Evolutionary conservation across 208 protist species (phyloP), one percentile per base, ranked within the genome.

Genomic region (Trypanosomatidae sp.): DNA sequence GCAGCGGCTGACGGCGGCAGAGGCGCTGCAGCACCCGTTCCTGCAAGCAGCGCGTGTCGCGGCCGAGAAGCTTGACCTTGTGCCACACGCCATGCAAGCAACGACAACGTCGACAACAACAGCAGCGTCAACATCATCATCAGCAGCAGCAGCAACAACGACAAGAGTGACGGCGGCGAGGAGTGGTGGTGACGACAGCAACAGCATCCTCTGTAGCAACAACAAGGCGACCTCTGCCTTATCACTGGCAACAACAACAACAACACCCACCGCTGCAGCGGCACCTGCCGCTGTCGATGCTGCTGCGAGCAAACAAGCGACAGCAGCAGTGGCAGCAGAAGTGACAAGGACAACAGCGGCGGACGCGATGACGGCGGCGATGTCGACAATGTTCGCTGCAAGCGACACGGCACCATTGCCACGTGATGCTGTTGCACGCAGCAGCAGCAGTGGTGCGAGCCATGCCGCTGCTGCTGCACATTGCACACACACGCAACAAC

Each of bases 11-110:
- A 71, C 61, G 0, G 65, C 70, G 0, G 46, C 40, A 27, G 66
- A 70, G 48, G 80, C 76, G 22, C 58, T 90, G 27, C 32, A 52
- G 47, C 75, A 90, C 39, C 75, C 80, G 6, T 90, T 80, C 48
- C 33, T 90, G 23, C 46, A 32, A 0, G 62, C 64, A 44, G 71
- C 61, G 13, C 51, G 61, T 5, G 41, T 54, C 28, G 27, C 62
- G 24, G 80, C 74, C 18, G 42, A 56, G 26, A 72, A 73, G 48
- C 53, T 89, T 25, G 40, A 43, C 10, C 60, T 89, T 22, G 66
- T 84, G 20, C 80, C 80, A 2, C 53, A 35, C 30, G n/a, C 30
- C 24, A 2, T 4, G 13, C 21, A 39, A 4, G 32, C 25, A 41
- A 1, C 8, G 4, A 51, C 26, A 33, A 10, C 16, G 15, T 10